Base-by-base conservation (phyloP, 331 rosid genomes). In the Acacia concinna region DNA sequence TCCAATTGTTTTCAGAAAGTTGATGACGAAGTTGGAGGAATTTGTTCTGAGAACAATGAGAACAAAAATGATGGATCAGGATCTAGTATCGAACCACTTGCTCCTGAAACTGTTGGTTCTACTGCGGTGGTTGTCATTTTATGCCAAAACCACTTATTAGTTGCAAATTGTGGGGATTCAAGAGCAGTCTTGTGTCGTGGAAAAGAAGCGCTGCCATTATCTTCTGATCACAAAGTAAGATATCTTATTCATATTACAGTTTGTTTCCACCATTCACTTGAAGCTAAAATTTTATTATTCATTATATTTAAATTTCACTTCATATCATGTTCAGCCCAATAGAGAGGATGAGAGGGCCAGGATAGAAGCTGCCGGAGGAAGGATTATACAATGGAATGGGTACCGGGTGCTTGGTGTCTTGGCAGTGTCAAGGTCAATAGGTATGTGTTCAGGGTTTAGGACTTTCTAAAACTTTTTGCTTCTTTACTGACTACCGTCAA, bases 351-450 rank as follows among this genome's bases (percentile, higher is more conserved):
- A 93, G 54, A 79, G 73, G 84, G 89, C 79, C 49, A 88, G 98
- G 79, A 91, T 91, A 79, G 98, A 91, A 85, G 91, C 90, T 60
- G 84, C 96, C 5, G 96, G 96, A 78, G 98, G 98, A 79, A 93
- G 76, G 85, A 74, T 93, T 72, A 90, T 93, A 77, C 94, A 90
- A 32, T 93, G 97, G 98, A 81, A 88, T 5, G 97, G 98, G 4
- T 87, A 80, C 77, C 87, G 97, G 63, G 93, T 93, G 54, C 87
- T 89, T 10, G 98, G 98, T 34, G 98, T 93, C 83, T 90, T 91
- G 70, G 98, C 98, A 32, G 91, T 88, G 87, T 91, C 98, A 77
- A 89, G 98, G 64, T 90, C 98, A 84, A 83, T 93, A 43, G 98
- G 98, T 90, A 90, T 70, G 89, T 70, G 37, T 60, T 64, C 28